Percentiles rank a stretch among this genome's conserved stretches.
Conservation (phyloP, 805 yeast species). For the Metschnikowia lochheadii region DNA sequence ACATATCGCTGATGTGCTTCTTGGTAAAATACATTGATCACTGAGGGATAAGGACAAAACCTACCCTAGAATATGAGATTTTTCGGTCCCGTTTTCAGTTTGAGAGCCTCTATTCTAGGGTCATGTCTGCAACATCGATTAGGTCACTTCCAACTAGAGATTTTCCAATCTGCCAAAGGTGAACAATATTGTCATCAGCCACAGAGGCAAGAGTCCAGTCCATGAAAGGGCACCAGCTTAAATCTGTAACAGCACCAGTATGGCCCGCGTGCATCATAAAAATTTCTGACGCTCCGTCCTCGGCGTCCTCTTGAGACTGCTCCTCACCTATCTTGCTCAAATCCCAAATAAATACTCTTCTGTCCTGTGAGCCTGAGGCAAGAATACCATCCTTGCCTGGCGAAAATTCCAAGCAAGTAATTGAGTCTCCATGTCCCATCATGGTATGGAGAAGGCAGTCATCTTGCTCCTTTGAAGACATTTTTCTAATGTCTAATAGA, state of each 20-base stretch:
- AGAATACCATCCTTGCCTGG: conserved; percentile 73
- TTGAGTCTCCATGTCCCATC: conserved; percentile 74
- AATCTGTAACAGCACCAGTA: conserved; percentile 69
- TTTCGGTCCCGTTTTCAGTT: not conserved
- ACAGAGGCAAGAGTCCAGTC: conserved; percentile 76
- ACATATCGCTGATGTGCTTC: not conserved
- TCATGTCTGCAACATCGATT: conserved; percentile 14
- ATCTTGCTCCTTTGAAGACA: conserved; percentile 14
- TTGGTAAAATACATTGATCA: not conserved
- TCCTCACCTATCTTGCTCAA: conserved; percentile 75
- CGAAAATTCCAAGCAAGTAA: conserved; percentile 73
- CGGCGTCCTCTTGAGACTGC: conserved; percentile 81
- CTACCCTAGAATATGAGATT: not conserved
- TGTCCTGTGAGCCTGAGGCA: conserved; percentile 73
- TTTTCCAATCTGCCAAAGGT: conserved; percentile 49
- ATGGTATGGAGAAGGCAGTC: conserved; percentile 56
- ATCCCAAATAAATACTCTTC: conserved; percentile 81
- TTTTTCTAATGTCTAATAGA: conserved; percentile 58
- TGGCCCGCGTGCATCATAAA: conserved; percentile 94
- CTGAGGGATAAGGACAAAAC: not conserved
- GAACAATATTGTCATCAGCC: conserved; percentile 59
- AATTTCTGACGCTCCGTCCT: conserved; percentile 85
- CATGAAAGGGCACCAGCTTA: conserved; percentile 63
- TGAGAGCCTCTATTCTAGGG: conserved; percentile 22
- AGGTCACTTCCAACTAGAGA: conserved; percentile 22